Percentiles rank a stretch among this genome's conserved stretches.
Conservation (phyloP, 176 grass and related monocot genomes). For the Carex kokanica region DNA sequence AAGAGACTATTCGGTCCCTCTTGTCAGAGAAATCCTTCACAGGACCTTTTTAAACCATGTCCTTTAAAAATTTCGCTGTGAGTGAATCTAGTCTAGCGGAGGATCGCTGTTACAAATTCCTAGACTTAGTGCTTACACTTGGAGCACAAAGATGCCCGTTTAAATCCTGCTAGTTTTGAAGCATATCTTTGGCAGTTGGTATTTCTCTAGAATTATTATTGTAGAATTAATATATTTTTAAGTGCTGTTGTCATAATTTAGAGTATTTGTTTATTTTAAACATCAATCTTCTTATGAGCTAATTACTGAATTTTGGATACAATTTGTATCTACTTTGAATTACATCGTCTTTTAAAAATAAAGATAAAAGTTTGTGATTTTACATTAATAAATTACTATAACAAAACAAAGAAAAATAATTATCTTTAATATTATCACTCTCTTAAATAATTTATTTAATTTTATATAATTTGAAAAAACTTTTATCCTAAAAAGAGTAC, state of each 20-base stretch:
- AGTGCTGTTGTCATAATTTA: background rate
- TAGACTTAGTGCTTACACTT: background rate
- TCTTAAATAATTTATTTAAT: no score
- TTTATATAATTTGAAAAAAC: no score
- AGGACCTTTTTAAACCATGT: background rate
- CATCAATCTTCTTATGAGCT: background rate
- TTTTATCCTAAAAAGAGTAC: no score
- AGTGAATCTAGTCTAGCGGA: background rate
- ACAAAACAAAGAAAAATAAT: background rate
- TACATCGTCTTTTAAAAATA: background rate
- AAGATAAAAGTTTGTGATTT: background rate
- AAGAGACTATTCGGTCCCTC: no score
- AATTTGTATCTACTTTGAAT: no score
- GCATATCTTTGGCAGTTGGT: background rate
- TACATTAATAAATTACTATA: background rate
- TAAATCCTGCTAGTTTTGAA: background rate
- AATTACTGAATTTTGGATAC: background rate
- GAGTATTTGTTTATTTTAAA: background rate
- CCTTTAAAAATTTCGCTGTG: background rate
- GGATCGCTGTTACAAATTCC: background rate
- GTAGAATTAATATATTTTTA: background rate
- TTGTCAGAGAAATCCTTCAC: background rate
- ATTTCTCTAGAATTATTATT: background rate
- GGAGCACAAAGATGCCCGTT: background rate
- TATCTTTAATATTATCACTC: background rate